A percentile compares a stretch with the other conserved stretches of the same genome.
Conservation (phyloP, 2,329 filamentous ascomycete genomes). For the Trichoderma asperellum region DNA sequence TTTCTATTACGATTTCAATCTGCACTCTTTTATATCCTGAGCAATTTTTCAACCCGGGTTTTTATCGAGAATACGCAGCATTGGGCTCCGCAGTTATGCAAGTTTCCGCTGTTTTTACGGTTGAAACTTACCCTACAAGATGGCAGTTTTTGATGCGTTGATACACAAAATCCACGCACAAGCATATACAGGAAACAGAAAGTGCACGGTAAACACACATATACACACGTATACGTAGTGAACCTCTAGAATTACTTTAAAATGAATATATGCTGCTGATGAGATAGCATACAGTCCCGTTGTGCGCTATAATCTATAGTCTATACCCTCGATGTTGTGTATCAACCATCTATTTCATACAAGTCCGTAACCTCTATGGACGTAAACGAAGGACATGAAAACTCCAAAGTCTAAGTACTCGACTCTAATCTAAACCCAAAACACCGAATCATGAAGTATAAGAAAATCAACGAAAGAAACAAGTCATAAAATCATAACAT, state of each 20-base stretch:
- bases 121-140: not conserved
- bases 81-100: not conserved
- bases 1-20: not conserved
- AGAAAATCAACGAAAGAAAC: not conserved
- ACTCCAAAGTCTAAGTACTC: conserved; percentile 2
- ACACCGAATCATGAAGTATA: not conserved
- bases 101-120: not conserved
- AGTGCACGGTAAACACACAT: not conserved
- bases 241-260: not conserved
- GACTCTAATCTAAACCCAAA: not conserved
- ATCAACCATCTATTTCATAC: conserved; percentile 8
- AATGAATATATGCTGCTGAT: not conserved
- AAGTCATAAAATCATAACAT: not conserved
- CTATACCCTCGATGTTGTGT: not conserved
- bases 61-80: not conserved
- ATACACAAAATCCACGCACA: not conserved
- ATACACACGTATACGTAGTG: not conserved
- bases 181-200: not conserved
- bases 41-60: not conserved
- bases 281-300: not conserved
- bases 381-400: conserved; percentile 17
- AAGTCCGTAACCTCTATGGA: conserved; percentile 13
- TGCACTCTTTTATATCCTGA: not conserved
- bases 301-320: not conserved
- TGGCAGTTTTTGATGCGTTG: not conserved